phyloP scores from a whole-genome alignment of 306 rosid species.

The Cicer judaicum region DNA sequence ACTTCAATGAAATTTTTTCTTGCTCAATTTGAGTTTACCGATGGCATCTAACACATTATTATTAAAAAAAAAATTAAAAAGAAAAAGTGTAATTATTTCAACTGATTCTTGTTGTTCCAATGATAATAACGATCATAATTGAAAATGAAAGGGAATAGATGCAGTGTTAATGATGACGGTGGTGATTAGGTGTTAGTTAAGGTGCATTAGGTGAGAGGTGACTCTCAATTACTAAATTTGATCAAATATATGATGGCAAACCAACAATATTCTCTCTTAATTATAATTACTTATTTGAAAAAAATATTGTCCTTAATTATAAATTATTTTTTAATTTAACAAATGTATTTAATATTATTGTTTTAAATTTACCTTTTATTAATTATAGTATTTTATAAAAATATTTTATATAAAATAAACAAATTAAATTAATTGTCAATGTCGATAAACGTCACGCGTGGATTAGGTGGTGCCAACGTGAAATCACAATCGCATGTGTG shows the following conservation, averaged over 20 bases:
- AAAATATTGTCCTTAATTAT: too few relatives aligned
- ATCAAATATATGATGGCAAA: constrained; percentile 33
- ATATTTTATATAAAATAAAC: too few relatives aligned
- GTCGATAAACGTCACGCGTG: background rate
- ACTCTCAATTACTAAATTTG: background rate
- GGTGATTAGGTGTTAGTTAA: constrained; percentile 36
- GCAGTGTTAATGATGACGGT: background rate
- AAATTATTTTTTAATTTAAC: too few relatives aligned
- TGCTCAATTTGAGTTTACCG: too few relatives aligned
- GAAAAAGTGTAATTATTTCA: background rate
- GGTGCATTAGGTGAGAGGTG: constrained; percentile 50
- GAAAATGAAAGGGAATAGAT: background rate
- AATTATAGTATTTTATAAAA: too few relatives aligned
- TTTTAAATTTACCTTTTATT: too few relatives aligned
- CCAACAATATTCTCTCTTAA: constrained; percentile 27
- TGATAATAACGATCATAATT: constrained; percentile 7
- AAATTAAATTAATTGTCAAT: too few relatives aligned
- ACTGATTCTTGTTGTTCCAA: background rate
- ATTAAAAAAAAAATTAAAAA: background rate
- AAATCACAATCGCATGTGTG: constrained; percentile 3
- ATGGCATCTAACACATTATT: too few relatives aligned
- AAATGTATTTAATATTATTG: too few relatives aligned
- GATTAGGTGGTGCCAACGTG: constrained; percentile 41
- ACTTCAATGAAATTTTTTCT: too few relatives aligned
- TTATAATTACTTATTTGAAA: too few relatives aligned